phyloP scores from a whole-genome alignment of 2,329 filamentous ascomycete species.

The Colletotrichum siamense region DNA sequence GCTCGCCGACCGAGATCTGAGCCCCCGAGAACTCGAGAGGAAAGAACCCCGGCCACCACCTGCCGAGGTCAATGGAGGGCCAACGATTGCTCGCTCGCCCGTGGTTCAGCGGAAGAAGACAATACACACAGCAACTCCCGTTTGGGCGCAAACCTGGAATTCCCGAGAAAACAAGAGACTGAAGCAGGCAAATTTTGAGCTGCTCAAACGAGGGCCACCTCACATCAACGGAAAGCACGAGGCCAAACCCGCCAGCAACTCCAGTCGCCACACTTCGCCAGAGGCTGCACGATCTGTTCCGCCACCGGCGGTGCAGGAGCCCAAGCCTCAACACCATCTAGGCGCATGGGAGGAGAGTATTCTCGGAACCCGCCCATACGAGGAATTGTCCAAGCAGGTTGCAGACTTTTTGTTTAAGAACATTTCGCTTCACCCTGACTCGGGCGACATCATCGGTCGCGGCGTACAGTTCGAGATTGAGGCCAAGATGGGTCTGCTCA shows the following conservation, averaged over 20 bases:
- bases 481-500: slow-evolving; percentile 86
- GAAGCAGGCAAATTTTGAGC: slow-evolving; percentile 48
- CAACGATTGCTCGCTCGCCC: slow-evolving; percentile 23
- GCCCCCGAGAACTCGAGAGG: slow-evolving; percentile 56
- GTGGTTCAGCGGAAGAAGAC: slow-evolving; percentile 44
- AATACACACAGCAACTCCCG: slow-evolving; percentile 42
- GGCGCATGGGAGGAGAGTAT: slow-evolving; percentile 72
- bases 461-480: slow-evolving; percentile 89
- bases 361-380: slow-evolving; percentile 71
- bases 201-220: slow-evolving; percentile 43
- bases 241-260: slow-evolving; percentile 31
- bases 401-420: slow-evolving; percentile 81
- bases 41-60: slow-evolving; percentile 54
- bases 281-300: slow-evolving; percentile 43
- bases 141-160: slow-evolving; percentile 53
- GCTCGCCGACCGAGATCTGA: slow-evolving; percentile 52
- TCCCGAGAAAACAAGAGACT: slow-evolving; percentile 41
- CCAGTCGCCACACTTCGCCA: slow-evolving; percentile 52
- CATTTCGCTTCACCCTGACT: slow-evolving; percentile 71
- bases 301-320: slow-evolving; percentile 24
- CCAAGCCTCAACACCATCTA: slow-evolving; percentile 37
- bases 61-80: slow-evolving; percentile 51
- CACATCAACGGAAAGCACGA: slow-evolving; percentile 46
- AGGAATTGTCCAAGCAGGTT: slow-evolving; percentile 77
- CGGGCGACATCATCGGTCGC: slow-evolving; percentile 65